Percentiles rank a stretch among this genome's conserved stretches.
Evolutionary conservation across 2,329 filamentous ascomycete species (phyloP).

Genomic region (Pestalotiopsis sp.): DNA sequence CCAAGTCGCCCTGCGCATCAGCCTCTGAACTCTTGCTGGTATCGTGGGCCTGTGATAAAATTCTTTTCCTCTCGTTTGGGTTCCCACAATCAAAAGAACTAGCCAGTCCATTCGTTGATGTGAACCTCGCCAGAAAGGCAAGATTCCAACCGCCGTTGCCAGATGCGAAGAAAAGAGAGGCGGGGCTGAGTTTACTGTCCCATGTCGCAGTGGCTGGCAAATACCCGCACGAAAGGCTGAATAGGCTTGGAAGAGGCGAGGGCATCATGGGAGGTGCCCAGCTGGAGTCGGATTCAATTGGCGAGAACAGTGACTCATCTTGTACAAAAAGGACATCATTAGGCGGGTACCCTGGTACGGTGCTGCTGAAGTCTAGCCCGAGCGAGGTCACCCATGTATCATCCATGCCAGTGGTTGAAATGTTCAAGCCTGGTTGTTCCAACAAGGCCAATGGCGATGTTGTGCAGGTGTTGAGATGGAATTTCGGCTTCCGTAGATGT

Average conservation of each 20-base stretch:
- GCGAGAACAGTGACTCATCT: background rate
- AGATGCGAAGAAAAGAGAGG: background rate
- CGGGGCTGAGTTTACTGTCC: background rate
- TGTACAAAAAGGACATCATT: background rate
- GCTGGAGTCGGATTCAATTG: background rate
- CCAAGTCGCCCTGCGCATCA: background rate
- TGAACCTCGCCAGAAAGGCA: constrained; percentile 1
- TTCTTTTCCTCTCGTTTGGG: background rate
- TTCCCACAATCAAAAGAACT: constrained; percentile 2
- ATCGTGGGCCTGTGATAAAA: background rate
- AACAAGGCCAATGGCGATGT: background rate
- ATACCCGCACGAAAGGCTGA: background rate
- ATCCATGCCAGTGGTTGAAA: background rate
- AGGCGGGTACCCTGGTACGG: background rate
- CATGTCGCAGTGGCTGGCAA: background rate
- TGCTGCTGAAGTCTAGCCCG: background rate
- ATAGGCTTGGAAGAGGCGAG: background rate
- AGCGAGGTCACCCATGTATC: background rate
- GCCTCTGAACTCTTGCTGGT: background rate
- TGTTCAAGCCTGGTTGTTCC: background rate
- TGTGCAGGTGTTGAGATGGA: background rate
- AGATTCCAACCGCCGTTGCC: background rate
- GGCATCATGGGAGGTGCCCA: background rate
- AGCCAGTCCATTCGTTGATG: background rate
- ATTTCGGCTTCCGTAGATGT: background rate